Evolutionary conservation across 768 basidiomycete species (phyloP).

Genomic region (Steccherinum ochraceum): DNA sequence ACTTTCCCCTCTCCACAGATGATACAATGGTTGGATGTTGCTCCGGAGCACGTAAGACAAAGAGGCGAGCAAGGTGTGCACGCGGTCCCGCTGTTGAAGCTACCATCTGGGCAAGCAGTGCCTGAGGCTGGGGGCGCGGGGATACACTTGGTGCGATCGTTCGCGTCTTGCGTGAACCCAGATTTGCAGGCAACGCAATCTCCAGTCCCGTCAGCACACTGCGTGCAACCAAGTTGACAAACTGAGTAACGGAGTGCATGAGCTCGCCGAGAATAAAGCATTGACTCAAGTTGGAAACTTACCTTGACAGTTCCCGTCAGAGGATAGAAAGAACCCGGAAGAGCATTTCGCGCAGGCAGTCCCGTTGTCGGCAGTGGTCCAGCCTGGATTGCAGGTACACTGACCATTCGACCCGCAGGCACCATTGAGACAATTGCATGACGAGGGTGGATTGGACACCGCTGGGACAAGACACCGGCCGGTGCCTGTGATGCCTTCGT

Average conservation of each 20-base stretch:
- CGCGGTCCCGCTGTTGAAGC: conserved; percentile 48
- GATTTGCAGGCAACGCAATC: conserved; percentile 65
- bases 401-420: conserved; percentile 61
- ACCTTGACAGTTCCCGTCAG: conserved; percentile 72
- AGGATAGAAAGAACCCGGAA: conserved; percentile 66
- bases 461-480: conserved; percentile 59
- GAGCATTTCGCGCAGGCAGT: conserved; percentile 74
- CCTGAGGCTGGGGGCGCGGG: conserved; percentile 42
- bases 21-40: conserved; percentile 65
- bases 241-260: conserved; percentile 30
- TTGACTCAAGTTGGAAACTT: conserved; percentile 14
- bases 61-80: conserved; percentile 51
- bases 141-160: conserved; percentile 62
- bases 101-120: conserved; percentile 55
- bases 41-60: conserved; percentile 66
- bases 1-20: conserved; percentile 59
- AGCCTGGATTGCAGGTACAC: conserved; percentile 74
- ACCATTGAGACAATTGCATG: conserved; percentile 82
- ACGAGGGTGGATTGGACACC: conserved; percentile 47
- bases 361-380: conserved; percentile 63
- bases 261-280: not conserved
- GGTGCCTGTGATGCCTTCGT: conserved; percentile 73
- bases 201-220: conserved; percentile 64
- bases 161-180: conserved; percentile 63
- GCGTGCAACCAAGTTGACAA: conserved; percentile 65